Percentiles rank a stretch among this genome's conserved stretches.
These are phyloP conservation scores for Arachnopeziza araneosa DNA, from an alignment of 2,329 filamentous ascomycete genomes.

Conservation along the genomic window DNA sequence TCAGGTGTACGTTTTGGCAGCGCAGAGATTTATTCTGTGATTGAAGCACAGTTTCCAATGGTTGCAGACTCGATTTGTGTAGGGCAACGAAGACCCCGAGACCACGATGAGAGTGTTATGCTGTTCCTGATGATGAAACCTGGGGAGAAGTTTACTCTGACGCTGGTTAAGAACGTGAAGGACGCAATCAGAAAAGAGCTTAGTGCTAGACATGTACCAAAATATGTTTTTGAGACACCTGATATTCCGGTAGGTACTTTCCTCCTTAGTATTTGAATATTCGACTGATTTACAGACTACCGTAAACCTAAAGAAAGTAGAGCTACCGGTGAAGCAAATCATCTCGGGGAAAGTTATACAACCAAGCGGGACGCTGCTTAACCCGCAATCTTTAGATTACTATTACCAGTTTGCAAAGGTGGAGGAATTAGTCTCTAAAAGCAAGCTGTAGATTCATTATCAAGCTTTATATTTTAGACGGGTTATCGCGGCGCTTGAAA, in stretches of 20 bases:
- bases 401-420: conserved; percentile 76
- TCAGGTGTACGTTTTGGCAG: conserved; percentile 74
- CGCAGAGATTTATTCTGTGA: conserved; percentile 71
- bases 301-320: conserved; percentile 80
- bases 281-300: conserved; percentile 53
- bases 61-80: conserved; percentile 74
- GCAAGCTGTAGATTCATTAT: conserved; percentile 39
- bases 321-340: conserved; percentile 79
- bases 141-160: conserved; percentile 47
- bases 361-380: conserved; percentile 69
- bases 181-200: conserved; percentile 59
- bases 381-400: conserved; percentile 68
- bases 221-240: conserved; percentile 71
- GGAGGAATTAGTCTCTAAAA: conserved; percentile 51
- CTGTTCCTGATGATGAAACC: conserved; percentile 56
- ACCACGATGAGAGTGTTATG: conserved; percentile 53
- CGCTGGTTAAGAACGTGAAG: conserved; percentile 54
- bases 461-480: too few relatives aligned
- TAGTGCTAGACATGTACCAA: conserved; percentile 71
- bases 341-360: conserved; percentile 70
- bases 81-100: conserved; percentile 62
- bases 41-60: conserved; percentile 60
- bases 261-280: not conserved
- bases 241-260: conserved; percentile 65
- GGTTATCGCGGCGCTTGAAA: too few relatives aligned